phyloP scores from a whole-genome alignment of 2,329 filamentous ascomycete genomes.

The Colletotrichum sp. region DNA sequence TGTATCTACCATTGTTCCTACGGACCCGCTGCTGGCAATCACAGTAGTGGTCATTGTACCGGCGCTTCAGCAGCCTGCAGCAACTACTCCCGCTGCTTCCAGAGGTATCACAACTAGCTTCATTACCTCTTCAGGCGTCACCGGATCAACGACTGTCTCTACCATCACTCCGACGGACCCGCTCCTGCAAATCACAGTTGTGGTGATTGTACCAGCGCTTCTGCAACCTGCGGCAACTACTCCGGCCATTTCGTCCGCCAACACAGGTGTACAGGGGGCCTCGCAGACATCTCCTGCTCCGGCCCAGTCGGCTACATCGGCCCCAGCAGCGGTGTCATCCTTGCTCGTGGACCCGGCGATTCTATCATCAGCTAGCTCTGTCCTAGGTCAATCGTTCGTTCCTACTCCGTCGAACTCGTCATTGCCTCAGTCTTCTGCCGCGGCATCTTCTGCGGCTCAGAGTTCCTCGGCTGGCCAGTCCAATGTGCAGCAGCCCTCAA shows the following conservation, averaged over 20 bases:
- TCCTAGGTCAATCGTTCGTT: not conserved
- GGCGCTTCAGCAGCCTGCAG: not conserved
- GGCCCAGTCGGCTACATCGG: not conserved
- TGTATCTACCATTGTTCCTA: not conserved
- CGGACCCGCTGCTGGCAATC: not conserved
- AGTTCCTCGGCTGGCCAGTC: not conserved
- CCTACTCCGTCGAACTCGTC: not conserved
- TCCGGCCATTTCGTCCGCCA: not conserved
- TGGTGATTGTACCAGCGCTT: not conserved
- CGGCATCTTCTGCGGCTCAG: not conserved
- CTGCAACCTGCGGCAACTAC: not conserved
- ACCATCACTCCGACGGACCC: not conserved
- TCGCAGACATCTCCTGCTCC: not conserved
- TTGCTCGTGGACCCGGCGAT: not conserved
- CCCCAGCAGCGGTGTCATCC: not conserved
- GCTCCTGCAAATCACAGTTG: not conserved
- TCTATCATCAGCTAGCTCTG: not conserved
- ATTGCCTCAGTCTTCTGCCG: not conserved
- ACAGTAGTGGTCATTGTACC: not conserved
- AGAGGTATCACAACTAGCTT: not conserved
- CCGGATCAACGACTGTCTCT: not conserved
- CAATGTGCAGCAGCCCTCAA: not conserved
- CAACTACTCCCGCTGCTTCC: not conserved
- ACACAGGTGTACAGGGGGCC: not conserved
- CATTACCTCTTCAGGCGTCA: not conserved